Percentiles rank a stretch among this genome's conserved stretches.
phyloP scores from a whole-genome alignment of 1,139 yeast genomes.

The Yamadazyma mexicana region DNA sequence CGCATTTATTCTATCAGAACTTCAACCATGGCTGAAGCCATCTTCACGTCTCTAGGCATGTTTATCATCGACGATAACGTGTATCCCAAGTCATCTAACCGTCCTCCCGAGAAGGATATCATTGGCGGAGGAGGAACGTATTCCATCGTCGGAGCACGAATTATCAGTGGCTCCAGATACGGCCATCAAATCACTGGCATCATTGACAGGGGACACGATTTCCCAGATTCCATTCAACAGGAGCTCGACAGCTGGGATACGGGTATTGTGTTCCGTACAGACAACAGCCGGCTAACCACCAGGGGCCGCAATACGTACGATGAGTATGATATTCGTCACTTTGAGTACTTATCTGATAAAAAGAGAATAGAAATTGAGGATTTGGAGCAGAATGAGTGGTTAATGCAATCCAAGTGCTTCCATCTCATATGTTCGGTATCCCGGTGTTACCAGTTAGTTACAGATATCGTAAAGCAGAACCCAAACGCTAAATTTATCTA shows the following conservation, averaged over 20 bases:
- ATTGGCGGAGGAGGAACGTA: conserved; percentile 92
- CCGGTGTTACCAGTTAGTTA: conserved; percentile 52
- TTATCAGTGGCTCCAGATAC: conserved; percentile 39
- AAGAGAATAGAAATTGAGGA: conserved; percentile 64
- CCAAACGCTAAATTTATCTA: conserved; percentile 54
- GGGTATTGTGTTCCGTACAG: conserved; percentile 55
- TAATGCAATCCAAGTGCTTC: conserved; percentile 46
- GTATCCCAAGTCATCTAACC: conserved; percentile 43
- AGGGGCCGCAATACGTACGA: conserved; percentile 80
- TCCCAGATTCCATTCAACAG: conserved; percentile 51
- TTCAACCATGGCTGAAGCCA: too few species aligned
- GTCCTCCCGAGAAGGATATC: conserved; percentile 49
- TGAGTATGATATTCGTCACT: conserved; percentile 55
- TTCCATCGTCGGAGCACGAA: conserved; percentile 75
- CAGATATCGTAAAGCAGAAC: conserved; percentile 26
- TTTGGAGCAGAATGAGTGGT: conserved; percentile 36
- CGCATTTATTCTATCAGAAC: too few species aligned
- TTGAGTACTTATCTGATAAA: conserved; percentile 54
- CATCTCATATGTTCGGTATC: conserved; percentile 78
- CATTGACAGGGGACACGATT: conserved; percentile 78
- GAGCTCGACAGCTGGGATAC: conserved; percentile 62
- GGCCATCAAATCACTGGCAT: conserved; percentile 59
- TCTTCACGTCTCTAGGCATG: conserved; percentile 70
- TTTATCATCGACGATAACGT: conserved; percentile 89
- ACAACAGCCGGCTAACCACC: conserved; percentile 60